These are phyloP conservation scores for Xylariaceae sp. DNA, from an alignment of 2,329 filamentous ascomycete genomes.

Conservation along the genomic window DNA sequence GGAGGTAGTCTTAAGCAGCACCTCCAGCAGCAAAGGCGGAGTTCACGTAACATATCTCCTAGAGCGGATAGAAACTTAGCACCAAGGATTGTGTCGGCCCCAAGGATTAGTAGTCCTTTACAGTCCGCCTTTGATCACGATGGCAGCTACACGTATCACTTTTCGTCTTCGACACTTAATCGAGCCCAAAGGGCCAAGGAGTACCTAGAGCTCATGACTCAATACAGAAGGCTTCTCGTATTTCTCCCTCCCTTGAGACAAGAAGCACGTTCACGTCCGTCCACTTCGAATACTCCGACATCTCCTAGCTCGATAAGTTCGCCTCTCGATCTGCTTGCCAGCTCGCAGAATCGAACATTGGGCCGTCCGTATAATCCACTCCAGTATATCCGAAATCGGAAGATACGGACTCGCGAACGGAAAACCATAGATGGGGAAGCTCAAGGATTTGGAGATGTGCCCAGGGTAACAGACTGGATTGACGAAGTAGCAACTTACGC, in stretches of 20 bases:
- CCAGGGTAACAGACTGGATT: conserved; percentile 77
- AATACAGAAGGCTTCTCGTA: conserved; percentile 83
- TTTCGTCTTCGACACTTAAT: conserved; percentile 80
- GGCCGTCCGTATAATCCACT: conserved; percentile 87
- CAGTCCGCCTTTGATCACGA: conserved; percentile 58
- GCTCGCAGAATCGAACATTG: conserved; percentile 48
- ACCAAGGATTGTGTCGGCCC: conserved; percentile 50
- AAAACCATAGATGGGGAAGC: conserved; percentile 74
- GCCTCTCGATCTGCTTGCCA: conserved; percentile 39
- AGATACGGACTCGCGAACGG: conserved; percentile 80
- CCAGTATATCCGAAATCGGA: conserved; percentile 90
- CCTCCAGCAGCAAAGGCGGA: conserved; percentile 72
- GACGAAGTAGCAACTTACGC: conserved; percentile 66
- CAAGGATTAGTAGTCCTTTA: conserved; percentile 52
- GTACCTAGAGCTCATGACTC: conserved; percentile 83
- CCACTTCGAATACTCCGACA: conserved; percentile 50
- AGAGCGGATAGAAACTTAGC: conserved; percentile 53
- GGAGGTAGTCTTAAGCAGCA: conserved; percentile 71
- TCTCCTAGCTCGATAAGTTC: conserved; percentile 46
- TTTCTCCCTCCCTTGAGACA: conserved; percentile 76
- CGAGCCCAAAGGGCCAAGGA: conserved; percentile 84
- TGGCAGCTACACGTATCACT: conserved; percentile 64
- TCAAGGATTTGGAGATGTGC: conserved; percentile 78
- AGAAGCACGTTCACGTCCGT: conserved; percentile 43
- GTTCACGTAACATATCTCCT: conserved; percentile 68